Base-by-base conservation (phyloP, 2,329 filamentous ascomycete genomes). In the Torrubiellomyces zombiae region DNA sequence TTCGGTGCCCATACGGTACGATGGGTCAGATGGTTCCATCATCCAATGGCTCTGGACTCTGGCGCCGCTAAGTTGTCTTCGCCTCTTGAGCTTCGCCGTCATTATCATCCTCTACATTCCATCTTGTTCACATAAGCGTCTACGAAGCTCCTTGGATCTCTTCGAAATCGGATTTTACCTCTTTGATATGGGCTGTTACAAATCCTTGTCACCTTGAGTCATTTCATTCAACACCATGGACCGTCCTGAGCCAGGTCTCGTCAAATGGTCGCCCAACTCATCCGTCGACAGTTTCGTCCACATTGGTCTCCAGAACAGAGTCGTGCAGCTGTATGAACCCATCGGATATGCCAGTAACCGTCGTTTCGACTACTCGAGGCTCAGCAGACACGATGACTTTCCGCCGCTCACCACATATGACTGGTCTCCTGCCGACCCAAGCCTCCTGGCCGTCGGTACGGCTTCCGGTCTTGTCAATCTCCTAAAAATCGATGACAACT, bases 401-500 rank as follows among this genome's bases (percentile, higher is more conserved):
- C 70, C 69, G 19, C 61, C 64, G 4, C 53, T 75, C 30, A 75
- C 65, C 21, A 70, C 69, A 5, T 75, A 72, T 41, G 70, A 75
- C 48, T 75, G 69, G 70, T 74, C 69, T 9, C 65, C 69, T 14
- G 58, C 57, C 16, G 54, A 66, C n/a, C 55, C 60, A 16, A 69
- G 72, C 25, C 56, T 85, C 7, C 64, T 89, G 20, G 78, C 76
- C 13, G 66, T 89, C 15, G 81, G 81, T 20, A 78, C 77, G 8
- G 65, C 71, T 9, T 72, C 71, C 19, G 81, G 81, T 24, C 69
- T 82, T 28, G 76, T 83, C 33, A 75, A 77, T 33, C 55, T 91
- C 12, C 52, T 89, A 28, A 66, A 73, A 32, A 64, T 89, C 23
- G 72, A 82, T 40, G 71, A 79, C 37, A 66, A 69, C 34, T 74